Percentiles rank a stretch among this genome's conserved stretches.
These are phyloP conservation scores for Cyathus striatus DNA, from an alignment of 768 basidiomycete genomes.

Conservation along the genomic window DNA sequence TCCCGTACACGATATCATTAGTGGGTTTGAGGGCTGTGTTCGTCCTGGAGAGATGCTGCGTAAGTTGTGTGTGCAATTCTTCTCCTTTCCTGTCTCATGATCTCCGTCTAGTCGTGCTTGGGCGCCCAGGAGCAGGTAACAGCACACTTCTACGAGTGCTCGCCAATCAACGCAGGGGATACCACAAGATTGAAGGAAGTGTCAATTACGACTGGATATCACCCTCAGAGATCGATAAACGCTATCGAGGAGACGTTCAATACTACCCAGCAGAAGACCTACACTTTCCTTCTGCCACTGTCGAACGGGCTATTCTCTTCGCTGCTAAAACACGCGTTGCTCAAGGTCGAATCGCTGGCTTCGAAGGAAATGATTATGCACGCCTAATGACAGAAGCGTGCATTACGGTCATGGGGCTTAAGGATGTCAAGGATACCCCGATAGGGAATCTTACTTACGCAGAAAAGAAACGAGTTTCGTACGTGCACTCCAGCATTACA, in stretches of 20 bases:
- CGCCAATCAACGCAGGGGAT: slow-evolving; percentile 71
- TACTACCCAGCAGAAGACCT: slow-evolving; percentile 85
- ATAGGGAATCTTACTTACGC: slow-evolving; percentile 81
- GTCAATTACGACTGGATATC: slow-evolving; percentile 75
- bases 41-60: slow-evolving; percentile 76
- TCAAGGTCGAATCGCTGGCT: slow-evolving; percentile 35
- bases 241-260: slow-evolving; percentile 74
- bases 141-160: slow-evolving; percentile 79
- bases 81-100: not conserved
- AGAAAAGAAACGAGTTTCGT: slow-evolving; percentile 77
- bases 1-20: slow-evolving; percentile 56
- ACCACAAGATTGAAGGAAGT: slow-evolving; percentile 60
- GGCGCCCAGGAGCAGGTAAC: slow-evolving; percentile 83
- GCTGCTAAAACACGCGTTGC: slow-evolving; percentile 69
- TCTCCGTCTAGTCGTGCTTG: slow-evolving; percentile 63
- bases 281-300: slow-evolving; percentile 81
- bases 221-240: slow-evolving; percentile 54
- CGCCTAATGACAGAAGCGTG: slow-evolving; percentile 49
- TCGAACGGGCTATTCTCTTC: slow-evolving; percentile 69
- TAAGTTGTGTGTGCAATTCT: slow-evolving; percentile 34
- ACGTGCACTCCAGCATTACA: too few species aligned
- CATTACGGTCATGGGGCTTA: slow-evolving; percentile 69
- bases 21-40: slow-evolving; percentile 59
- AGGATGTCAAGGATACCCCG: slow-evolving; percentile 64
- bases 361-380: slow-evolving; percentile 38